Conservation (phyloP, 441 rosid genomes). For the Gossypium davidsonii region DNA sequence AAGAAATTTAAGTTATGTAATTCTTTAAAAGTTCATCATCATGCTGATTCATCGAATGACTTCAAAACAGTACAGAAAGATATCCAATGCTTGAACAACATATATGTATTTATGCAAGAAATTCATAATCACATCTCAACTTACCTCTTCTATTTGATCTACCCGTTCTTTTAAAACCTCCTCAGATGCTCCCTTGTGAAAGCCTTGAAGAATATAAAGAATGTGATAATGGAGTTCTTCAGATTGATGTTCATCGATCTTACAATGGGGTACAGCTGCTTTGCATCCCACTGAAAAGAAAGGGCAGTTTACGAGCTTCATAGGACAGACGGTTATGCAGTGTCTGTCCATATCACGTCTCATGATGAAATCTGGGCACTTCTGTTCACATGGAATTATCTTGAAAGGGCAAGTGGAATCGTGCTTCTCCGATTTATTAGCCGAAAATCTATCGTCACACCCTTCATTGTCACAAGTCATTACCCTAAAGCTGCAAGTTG, state of each 20-base stretch:
- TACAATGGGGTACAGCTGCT: conserved; percentile 44
- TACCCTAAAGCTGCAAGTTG: conserved; percentile 50
- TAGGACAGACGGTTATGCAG: conserved; percentile 81
- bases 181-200: conserved; percentile 51
- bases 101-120: background rate
- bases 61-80: background rate
- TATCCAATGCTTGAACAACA: background rate
- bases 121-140: background rate
- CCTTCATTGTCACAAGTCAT: conserved; percentile 69
- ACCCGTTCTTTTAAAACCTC: conserved; percentile 48
- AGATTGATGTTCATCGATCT: conserved; percentile 47
- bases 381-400: conserved; percentile 78
- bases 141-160: conserved; percentile 64
- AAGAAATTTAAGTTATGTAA: background rate
- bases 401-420: conserved; percentile 71
- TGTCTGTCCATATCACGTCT: conserved; percentile 89
- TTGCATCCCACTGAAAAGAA: conserved; percentile 75
- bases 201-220: conserved; percentile 48
- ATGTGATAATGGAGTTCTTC: conserved; percentile 54
- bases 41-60: background rate
- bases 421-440: conserved; percentile 56
- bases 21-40: background rate
- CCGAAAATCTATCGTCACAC: conserved; percentile 45
- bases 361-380: conserved; percentile 60
- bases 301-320: conserved; percentile 84